Base-by-base conservation (phyloP, 352 stramenopile species). In the Pythium brachiatum region DNA sequence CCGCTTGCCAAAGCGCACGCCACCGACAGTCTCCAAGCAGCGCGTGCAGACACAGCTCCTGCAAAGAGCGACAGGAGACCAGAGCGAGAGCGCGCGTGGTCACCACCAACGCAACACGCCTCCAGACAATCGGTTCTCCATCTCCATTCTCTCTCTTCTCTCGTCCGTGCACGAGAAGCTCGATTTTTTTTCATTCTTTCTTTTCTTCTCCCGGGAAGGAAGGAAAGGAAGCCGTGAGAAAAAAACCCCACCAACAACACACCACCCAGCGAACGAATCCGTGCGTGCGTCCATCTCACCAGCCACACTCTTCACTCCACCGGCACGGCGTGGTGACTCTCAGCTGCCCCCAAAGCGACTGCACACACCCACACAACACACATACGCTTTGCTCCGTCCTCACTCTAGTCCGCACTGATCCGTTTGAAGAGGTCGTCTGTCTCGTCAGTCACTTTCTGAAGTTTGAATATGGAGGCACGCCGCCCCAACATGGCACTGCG, bases 381-480 rank as follows among this genome's bases (percentile, higher is more conserved):
- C 31, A 32, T 6, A 56, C 21, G 36, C 47, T 47, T 9, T n/a
- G n/a, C n/a, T n/a, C n/a, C n/a, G n/a, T n/a, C n/a, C n/a, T n/a
- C n/a, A n/a, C n/a, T n/a, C n/a, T n/a, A n/a, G n/a, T n/a, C n/a
- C n/a, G n/a, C n/a, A n/a, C n/a, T n/a, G n/a, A n/a, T n/a, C n/a
- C n/a, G n/a, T n/a, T n/a, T n/a, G n/a, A 51, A 47, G 23, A 23
- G 3, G 4, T n/a, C 29, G 29, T 20, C 26, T 2, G 15, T 44
- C 41, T 29, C 44, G 25, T 50, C 51, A 47, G 51, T 46, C 51
- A 57, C 21, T 61, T 57, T 38, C 53, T 53, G 34, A 61, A 57
- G 43, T 53, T 56, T 20, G 25, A 53, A 9, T 1, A 68, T 68
- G 61, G 61, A 68, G 18, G 31, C 61, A 38, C 61, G 61, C 53